Percentiles rank a stretch among this genome's conserved stretches.
phyloP scores from a whole-genome alignment of 129 eudicot genomes.

The Tanacetum coccineum region DNA sequence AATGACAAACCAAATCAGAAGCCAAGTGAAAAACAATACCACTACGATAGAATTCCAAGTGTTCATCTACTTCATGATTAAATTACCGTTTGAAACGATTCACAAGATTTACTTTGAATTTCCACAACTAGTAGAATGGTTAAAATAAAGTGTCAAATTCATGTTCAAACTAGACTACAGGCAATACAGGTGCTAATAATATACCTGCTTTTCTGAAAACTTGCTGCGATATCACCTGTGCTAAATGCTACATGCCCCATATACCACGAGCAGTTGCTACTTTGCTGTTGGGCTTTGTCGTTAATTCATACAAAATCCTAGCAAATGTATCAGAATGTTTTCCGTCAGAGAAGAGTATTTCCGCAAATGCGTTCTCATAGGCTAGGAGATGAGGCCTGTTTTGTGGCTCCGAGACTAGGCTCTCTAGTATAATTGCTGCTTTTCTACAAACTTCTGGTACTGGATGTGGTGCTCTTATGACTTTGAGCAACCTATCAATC shows the following conservation, averaged over 20 bases:
- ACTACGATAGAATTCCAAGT: background rate
- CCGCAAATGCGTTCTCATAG: conserved; percentile 88
- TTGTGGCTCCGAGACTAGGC: conserved; percentile 89
- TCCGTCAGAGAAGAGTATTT: conserved; percentile 77
- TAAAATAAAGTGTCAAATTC: conserved; percentile 2
- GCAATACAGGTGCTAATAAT: conserved; percentile 9
- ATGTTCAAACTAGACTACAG: conserved; percentile 14
- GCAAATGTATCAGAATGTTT: conserved; percentile 84
- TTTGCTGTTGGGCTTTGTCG: conserved; percentile 84
- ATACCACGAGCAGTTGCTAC: conserved; percentile 83
- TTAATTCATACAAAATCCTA: conserved; percentile 78
- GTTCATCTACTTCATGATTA: background rate
- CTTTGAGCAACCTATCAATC: conserved; percentile 80
- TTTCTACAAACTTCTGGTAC: conserved; percentile 95
- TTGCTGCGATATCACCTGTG: background rate
- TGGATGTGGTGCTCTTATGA: conserved; percentile 81
- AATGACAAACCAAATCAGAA: background rate
- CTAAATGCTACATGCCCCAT: conserved; percentile 82
- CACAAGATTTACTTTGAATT: background rate
- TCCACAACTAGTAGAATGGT: conserved; percentile 9
- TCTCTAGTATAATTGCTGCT: conserved; percentile 83
- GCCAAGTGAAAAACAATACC: background rate
- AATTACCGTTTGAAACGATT: background rate
- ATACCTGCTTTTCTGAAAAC: conserved; percentile 10
- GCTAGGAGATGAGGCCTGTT: conserved; percentile 69